Base-by-base conservation (phyloP, 2,329 filamentous ascomycete genomes). In the Pseudonectria buxi region DNA sequence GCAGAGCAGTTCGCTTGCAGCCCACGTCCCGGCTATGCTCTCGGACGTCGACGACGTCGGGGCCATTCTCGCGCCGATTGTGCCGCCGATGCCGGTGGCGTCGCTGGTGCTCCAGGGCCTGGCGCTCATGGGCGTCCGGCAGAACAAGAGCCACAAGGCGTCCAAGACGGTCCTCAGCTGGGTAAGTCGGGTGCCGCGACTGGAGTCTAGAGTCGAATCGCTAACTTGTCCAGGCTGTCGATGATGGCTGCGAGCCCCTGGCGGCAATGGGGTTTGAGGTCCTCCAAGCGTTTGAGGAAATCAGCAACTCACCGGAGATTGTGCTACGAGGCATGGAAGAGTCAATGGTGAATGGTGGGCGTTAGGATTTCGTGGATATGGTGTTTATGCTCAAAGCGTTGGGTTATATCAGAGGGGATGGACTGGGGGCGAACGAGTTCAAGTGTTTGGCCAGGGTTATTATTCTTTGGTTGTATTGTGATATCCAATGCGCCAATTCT, bases 251-350 rank as follows among this genome's bases (percentile, higher is more conserved):
- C 44, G 86, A 92, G 57, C 78, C 81, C 25, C 65, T 94, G 39
- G 70, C 80, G 36, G 78, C 77, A 0, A 86, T 94, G 82, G 86
- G 86, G 1, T 94, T 94, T 54, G 78, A 78, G 44, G 74, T 85
- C 29, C 64, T 88, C 43, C 83, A 90, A 61, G 81, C 74, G 27
- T 94, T 88, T 58, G 86, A 94, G 51, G 85, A 94, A 58, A 75
- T 92, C 35, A 84, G 79, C 40, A 75, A 72, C 45, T 77, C 83
- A 14, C 63, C 65, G 3, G 72, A 75, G 13, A 68, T 63, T 54
- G 71, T 75, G 39, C 5, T 27, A 4, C 28, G 28, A 11, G 28
- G 14, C 14, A 30, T 30, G 10, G 28, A 30, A 15, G 28, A 30
- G 14, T 16, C 14, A 30, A 11, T 15, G 28, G 10, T 13, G 6